Base-by-base conservation (phyloP, 495 filamentous ascomycete genomes). In the Neurospora sp. region DNA sequence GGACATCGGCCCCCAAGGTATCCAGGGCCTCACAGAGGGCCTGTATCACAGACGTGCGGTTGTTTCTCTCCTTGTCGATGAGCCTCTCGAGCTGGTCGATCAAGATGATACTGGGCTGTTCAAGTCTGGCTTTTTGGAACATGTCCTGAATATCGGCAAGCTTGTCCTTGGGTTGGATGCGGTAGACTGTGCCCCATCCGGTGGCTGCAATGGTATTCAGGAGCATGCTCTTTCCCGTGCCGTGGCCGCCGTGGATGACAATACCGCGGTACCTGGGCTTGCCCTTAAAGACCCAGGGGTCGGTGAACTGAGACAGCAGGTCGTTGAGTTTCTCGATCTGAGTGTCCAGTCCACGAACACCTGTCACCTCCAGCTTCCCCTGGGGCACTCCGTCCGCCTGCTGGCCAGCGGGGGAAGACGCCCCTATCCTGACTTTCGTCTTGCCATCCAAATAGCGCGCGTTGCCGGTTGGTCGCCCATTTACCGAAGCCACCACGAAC, bases 21-120 rank as follows among this genome's bases (percentile, higher is more conserved):
- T 90, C 88, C 22, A 90, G 81, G 59, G 86, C 85, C 18, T 87
- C 84, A 69, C 84, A 83, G 6, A 90, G 76, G 11, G 78, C 77
- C n/a, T 84, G 83, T 20, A 87, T 80, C 69, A 89, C 81, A 7
- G 82, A 81, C 11, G 80, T 79, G 22, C 84, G 83, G 71, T 85
- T 83, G 39, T 81, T 80, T 40, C 86, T 83, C 8, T 88, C 87
- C 75, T 91, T 93, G 16, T 89, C 88, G 68, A 93, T 91, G 37
- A 97, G 82, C 70, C 85, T 85, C 69, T 97, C 92, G 39, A 98
- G 81, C 72, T 93, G 86, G 78, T 98, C 94, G 46, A 98, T 91
- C 16, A 97, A 82, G 40, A 99, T 86, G 6, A 96, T 87, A 75
- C 93, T 93, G 1, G 96, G 94, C 79, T 94, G 90, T 73, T 86